Percentiles rank a stretch among this genome's conserved stretches.
phyloP scores from a whole-genome alignment of 495 filamentous ascomycete species.

The Penicillium angulare region DNA sequence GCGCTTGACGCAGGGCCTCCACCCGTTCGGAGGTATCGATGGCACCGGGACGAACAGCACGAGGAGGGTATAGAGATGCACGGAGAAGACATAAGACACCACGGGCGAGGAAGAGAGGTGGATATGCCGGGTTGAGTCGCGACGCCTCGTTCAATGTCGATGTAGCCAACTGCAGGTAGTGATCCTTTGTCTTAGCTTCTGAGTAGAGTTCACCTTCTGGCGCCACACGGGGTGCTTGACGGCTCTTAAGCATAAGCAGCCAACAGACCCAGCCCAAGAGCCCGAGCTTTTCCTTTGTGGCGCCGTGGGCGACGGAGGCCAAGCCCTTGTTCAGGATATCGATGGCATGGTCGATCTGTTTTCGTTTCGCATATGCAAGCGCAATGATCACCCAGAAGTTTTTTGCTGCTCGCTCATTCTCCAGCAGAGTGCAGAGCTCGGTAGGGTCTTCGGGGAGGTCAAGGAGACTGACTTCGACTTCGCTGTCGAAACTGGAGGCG shows the following conservation, averaged over 20 bases:
- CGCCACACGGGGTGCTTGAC: constrained; percentile 77
- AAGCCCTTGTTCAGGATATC: constrained; percentile 87
- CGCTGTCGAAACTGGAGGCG: constrained; percentile 73
- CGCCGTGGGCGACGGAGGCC: constrained; percentile 65
- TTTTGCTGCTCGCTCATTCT: constrained; percentile 84
- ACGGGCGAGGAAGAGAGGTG: constrained; percentile 85
- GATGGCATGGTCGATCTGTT: constrained; percentile 88
- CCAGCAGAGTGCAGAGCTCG: constrained; percentile 88
- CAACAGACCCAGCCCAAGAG: constrained; percentile 84
- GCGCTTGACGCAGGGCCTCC: constrained; percentile 74
- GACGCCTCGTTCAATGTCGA: constrained; percentile 89
- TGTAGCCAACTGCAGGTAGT: constrained; percentile 87
- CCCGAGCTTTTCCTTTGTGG: constrained; percentile 79
- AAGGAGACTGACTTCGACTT: constrained; percentile 90
- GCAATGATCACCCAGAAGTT: constrained; percentile 95
- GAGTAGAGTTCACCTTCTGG: constrained; percentile 60
- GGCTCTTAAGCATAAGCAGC: constrained; percentile 88
- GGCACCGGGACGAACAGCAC: constrained; percentile 56
- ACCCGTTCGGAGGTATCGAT: constrained; percentile 71
- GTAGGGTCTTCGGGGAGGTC: constrained; percentile 92
- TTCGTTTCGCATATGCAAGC: constrained; percentile 94
- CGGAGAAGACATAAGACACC: constrained; percentile 86
- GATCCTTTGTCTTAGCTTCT: constrained; percentile 85
- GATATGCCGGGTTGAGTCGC: constrained; percentile 86
- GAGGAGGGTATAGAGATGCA: constrained; percentile 75